Conservation (phyloP, 129 eudicot species). For the Daucus carota region DH1_v3.0 NC_030387.2:30999501-31000000, state of each 20-base stretch:
- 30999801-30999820: too few relatives aligned
- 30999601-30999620: not conserved
- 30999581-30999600: not conserved
- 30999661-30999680: not conserved
- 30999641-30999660: not conserved
- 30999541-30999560: not conserved
- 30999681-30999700: not conserved
- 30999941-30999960: too few relatives aligned
- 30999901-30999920: too few relatives aligned
- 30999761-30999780: too few relatives aligned
- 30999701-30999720: not conserved
- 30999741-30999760: not conserved
- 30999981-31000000: too few relatives aligned
- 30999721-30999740: not conserved
- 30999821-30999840: too few relatives aligned
- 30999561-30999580: not conserved
- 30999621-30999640: not conserved
- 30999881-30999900: too few relatives aligned
- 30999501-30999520: slow-evolving; percentile 4
- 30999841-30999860: too few relatives aligned
- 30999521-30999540: not conserved
- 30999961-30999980: too few relatives aligned
- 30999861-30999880: too few relatives aligned
- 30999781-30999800: too few relatives aligned
- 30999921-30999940: too few relatives aligned